Evolutionary conservation across 352 stramenopile species (phyloP), one percentile per base, ranked within the genome.

Genomic region (Globisporangium takayamanum): DNA sequence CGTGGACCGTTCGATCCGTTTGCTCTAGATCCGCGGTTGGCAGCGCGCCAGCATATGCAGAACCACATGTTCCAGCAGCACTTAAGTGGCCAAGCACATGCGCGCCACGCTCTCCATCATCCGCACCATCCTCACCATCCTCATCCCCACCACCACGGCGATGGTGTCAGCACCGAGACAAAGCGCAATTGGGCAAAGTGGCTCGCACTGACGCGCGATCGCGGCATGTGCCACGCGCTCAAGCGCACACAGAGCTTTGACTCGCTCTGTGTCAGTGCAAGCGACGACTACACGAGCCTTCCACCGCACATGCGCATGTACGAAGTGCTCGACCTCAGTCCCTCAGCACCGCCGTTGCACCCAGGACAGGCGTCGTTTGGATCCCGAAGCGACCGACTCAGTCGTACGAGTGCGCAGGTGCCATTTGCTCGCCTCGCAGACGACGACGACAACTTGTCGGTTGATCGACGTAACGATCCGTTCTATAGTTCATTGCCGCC

Each of bases 211-310:
- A 41, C 15, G 8, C 44, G 54, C 10, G 50, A 55, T n/a, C 22
- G 44, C 16, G 6, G 36, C 6, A 45, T 26, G 12, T 45, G 46
- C 10, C 50, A 57, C 15, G 53, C 33, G 18, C 50, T 71, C 20
- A 73, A 73, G 44, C 72, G 76, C 2, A 70, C 64, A 20, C 79
- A 84, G 36, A 87, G 76, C 53, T 87, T 87, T 28, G 74, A 82
- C 47, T 77, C 72, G 8, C 56, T 77, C 2, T 68, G 68, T n/a
- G 55, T 57, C 50, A n/a, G 1, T 7, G 60, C 69, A 6, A 53
- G 58, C 11, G 59, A 72, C 33, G 50, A 58, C 1, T 46, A 74
- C 59, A 49, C 70, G 36, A 77, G 76, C 28, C 63, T 73, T 20
- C 59, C 66, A 11, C 69, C 67, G 8, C 76, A 86, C 55, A 77